Conservation (phyloP, 1,284 basidiomycete species). For the Hypsizygus ulmarius region DNA sequence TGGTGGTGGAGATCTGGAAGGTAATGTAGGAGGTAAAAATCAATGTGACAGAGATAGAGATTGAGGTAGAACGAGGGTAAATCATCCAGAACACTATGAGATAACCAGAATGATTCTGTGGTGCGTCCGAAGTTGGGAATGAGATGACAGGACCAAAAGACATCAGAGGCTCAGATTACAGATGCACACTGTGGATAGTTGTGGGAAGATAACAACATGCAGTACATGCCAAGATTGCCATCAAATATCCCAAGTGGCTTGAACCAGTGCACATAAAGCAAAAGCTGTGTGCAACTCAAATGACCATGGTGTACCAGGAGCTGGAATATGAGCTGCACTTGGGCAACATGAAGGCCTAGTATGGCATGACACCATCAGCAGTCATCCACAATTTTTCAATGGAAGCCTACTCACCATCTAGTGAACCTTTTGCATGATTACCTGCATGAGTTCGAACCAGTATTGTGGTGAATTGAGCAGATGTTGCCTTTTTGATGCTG, state of each 20-base stretch:
- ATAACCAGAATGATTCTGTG: slow-evolving; percentile 3
- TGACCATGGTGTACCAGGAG: slow-evolving; percentile 1
- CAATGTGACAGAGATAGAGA: slow-evolving; percentile 21
- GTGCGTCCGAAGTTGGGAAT: slow-evolving; percentile 12
- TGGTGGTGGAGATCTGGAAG: not conserved
- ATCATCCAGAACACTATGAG: slow-evolving; percentile 11
- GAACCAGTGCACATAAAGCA: slow-evolving; percentile 13
- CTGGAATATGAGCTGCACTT: slow-evolving; percentile 9
- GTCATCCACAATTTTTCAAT: too few relatives aligned
- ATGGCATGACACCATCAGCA: too few relatives aligned
- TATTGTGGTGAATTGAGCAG: slow-evolving; percentile 8
- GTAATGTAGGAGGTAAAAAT: slow-evolving; percentile 20
- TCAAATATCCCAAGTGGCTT: slow-evolving; percentile 5
- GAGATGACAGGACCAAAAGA: slow-evolving; percentile 15
- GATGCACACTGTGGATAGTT: slow-evolving; percentile 12
- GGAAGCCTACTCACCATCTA: slow-evolving; percentile 5
- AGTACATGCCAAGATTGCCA: slow-evolving; percentile 3
- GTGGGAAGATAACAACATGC: slow-evolving; percentile 11
- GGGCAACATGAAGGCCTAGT: slow-evolving; percentile 7
- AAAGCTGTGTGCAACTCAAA: slow-evolving; percentile 9
- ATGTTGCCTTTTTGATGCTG: slow-evolving; percentile 6
- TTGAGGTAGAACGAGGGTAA: slow-evolving; percentile 19
- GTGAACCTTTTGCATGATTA: not conserved
- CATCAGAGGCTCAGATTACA: slow-evolving; percentile 12
- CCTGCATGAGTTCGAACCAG: not conserved